A percentile compares a stretch with the other conserved stretches of the same genome.
phyloP scores from a whole-genome alignment of 805 yeast genomes.

The Danielozyma ontarioensis region DNA sequence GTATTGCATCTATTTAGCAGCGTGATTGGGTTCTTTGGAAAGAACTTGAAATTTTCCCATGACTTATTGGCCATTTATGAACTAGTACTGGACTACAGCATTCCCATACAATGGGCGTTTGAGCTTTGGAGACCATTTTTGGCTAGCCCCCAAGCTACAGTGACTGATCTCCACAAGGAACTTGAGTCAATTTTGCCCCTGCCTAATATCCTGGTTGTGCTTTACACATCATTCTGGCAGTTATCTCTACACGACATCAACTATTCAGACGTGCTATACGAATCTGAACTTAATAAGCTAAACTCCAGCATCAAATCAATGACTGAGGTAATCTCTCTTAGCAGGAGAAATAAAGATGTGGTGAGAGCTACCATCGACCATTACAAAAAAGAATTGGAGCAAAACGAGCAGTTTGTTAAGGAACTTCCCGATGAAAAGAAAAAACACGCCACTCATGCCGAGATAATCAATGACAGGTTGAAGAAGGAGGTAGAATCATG shows the following conservation, averaged over 20 bases:
- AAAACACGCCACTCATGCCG: constrained; percentile 41
- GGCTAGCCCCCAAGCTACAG: constrained; percentile 8
- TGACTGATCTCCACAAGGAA: background rate
- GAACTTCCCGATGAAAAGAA: constrained; percentile 34
- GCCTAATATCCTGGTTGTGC: constrained; percentile 10
- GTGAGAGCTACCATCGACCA: constrained; percentile 14
- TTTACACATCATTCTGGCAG: constrained; percentile 70
- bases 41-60: constrained; percentile 22
- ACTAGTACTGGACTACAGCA: constrained; percentile 37
- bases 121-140: constrained; percentile 65
- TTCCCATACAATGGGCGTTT: constrained; percentile 63
- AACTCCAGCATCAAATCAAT: constrained; percentile 28
- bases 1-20: constrained; percentile 64
- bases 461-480: constrained; percentile 22
- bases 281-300: constrained; percentile 38
- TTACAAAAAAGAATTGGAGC: constrained; percentile 16
- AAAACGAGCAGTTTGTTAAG: constrained; percentile 19
- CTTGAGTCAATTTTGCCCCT: background rate
- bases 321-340: constrained; percentile 26
- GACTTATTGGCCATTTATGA: constrained; percentile 37
- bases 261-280: constrained; percentile 47
- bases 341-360: constrained; percentile 21
- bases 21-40: constrained; percentile 48
- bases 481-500: constrained; percentile 24
- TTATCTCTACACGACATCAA: constrained; percentile 67